A percentile compares a stretch with the other conserved stretches of the same genome.
Evolutionary conservation across 371 early-diverging fungal genomes (phyloP).

Genomic region (Rhizopus stolonifer): DNA sequence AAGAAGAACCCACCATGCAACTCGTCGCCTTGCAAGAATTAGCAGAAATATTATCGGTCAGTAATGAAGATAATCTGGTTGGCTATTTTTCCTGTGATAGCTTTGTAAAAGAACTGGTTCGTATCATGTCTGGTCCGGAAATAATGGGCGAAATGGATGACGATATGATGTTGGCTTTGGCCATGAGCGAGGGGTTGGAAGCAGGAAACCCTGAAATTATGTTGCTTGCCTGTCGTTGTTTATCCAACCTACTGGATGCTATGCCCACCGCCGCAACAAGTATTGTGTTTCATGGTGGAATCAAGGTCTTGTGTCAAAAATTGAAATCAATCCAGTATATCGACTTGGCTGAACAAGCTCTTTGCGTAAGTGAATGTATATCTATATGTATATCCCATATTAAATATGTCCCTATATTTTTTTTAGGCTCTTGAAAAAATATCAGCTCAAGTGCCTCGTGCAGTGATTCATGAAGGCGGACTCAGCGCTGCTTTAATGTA

Average conservation of each 20-base stretch:
- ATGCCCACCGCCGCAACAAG: constrained; percentile 68
- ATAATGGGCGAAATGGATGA: constrained; percentile 33
- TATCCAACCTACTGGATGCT: constrained; percentile 87
- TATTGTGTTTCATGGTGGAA: constrained; percentile 71
- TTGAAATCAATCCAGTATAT: constrained; percentile 84
- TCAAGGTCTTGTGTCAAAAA: constrained; percentile 73
- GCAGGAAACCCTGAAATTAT: constrained; percentile 71
- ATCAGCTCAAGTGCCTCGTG: constrained; percentile 67
- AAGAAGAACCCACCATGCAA: constrained; percentile 63
- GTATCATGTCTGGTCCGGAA: constrained; percentile 50
- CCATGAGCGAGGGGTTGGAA: constrained; percentile 44
- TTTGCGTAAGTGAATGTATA: constrained; percentile 50
- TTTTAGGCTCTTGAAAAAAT: constrained; percentile 73
- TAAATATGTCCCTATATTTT: neutral
- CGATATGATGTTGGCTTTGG: constrained; percentile 49
- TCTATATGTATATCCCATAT: neutral
- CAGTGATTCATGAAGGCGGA: constrained; percentile 79
- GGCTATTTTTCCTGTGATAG: constrained; percentile 57
- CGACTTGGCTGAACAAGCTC: constrained; percentile 88
- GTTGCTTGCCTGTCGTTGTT: constrained; percentile 85
- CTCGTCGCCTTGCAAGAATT: constrained; percentile 68
- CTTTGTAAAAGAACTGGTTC: constrained; percentile 58
- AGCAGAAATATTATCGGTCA: constrained; percentile 66
- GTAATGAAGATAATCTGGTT: constrained; percentile 65
- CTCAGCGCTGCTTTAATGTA: constrained; percentile 79